phyloP scores from a whole-genome alignment of 257 asterid genomes.

The Solanum chiquidenum region DNA sequence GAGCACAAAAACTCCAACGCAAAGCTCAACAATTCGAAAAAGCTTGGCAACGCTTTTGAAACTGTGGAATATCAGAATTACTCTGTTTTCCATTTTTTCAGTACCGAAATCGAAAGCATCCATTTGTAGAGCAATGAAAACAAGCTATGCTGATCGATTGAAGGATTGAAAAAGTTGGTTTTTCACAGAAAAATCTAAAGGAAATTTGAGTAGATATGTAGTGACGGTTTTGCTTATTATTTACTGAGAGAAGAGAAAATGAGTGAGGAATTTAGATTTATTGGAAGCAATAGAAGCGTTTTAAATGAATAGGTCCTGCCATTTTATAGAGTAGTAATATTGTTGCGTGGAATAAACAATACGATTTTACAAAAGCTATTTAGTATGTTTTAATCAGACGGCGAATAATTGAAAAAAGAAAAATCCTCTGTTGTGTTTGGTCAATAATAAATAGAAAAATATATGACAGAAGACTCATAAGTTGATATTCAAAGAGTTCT shows the following conservation, averaged over 20 bases:
- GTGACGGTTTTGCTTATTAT: neutral
- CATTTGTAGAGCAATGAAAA: slow-evolving; percentile 9
- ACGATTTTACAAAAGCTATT: neutral
- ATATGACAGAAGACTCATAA: neutral
- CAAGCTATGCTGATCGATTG: neutral
- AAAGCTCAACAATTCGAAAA: slow-evolving; percentile 45
- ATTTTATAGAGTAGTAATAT: neutral
- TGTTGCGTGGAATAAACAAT: neutral
- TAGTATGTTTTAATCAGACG: neutral
- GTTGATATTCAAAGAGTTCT: neutral
- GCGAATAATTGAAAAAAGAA: neutral
- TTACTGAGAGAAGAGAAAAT: neutral
- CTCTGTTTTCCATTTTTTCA: slow-evolving; percentile 9
- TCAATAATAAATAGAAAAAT: neutral
- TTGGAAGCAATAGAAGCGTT: neutral
- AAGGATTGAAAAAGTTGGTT: neutral
- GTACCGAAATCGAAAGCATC: slow-evolving; percentile 14
- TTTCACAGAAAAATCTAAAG: neutral
- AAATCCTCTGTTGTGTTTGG: neutral
- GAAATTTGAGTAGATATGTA: neutral
- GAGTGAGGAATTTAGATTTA: neutral
- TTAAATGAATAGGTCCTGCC: neutral
- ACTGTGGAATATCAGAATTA: slow-evolving; percentile 5
- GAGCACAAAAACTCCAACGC: slow-evolving; percentile 14
- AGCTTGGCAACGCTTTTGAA: slow-evolving; percentile 33